These are phyloP conservation scores for Paxillus ammoniavirescens DNA, from an alignment of 768 basidiomycete species.

Conservation along the genomic window DNA sequence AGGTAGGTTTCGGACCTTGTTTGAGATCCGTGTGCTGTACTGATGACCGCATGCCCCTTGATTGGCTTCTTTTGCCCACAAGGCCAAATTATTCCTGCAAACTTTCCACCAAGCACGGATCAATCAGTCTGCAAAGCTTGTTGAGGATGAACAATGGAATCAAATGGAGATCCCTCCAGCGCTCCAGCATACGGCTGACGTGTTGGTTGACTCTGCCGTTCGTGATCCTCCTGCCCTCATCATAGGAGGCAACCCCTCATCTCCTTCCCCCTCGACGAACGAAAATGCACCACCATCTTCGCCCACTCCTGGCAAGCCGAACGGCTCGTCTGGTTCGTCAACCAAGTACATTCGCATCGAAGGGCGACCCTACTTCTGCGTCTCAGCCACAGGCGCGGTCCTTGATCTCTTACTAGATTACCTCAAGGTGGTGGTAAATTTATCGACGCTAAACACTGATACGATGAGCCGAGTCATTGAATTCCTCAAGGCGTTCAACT, in stretches of 20 bases:
- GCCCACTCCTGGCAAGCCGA: constrained; percentile 19
- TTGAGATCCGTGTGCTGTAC: neutral
- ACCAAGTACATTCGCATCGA: constrained; percentile 76
- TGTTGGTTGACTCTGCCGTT: constrained; percentile 80
- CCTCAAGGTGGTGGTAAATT: constrained; percentile 81
- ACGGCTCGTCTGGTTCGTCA: constrained; percentile 25
- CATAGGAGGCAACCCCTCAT: constrained; percentile 25
- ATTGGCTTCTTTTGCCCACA: constrained; percentile 3
- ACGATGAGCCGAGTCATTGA: constrained; percentile 94
- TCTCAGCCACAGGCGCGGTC: constrained; percentile 79
- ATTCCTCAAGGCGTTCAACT: constrained; percentile 97
- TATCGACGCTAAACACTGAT: constrained; percentile 88
- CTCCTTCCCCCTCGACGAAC: constrained; percentile 6
- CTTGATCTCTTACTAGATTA: constrained; percentile 80
- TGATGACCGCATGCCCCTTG: constrained; percentile 1
- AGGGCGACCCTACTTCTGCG: constrained; percentile 80
- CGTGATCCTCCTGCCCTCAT: constrained; percentile 72
- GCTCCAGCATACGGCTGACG: constrained; percentile 70
- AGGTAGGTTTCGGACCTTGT: constrained; percentile 44
- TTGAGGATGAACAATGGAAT: constrained; percentile 95
- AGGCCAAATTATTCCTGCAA: constrained; percentile 88
- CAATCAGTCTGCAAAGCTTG: constrained; percentile 78
- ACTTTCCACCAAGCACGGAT: constrained; percentile 82
- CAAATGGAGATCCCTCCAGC: constrained; percentile 63
- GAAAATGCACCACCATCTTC: constrained; percentile 14